These are phyloP conservation scores for Bipolaris sorokiniana DNA, from an alignment of 2,329 filamentous ascomycete species.

Conservation along the genomic window DNA sequence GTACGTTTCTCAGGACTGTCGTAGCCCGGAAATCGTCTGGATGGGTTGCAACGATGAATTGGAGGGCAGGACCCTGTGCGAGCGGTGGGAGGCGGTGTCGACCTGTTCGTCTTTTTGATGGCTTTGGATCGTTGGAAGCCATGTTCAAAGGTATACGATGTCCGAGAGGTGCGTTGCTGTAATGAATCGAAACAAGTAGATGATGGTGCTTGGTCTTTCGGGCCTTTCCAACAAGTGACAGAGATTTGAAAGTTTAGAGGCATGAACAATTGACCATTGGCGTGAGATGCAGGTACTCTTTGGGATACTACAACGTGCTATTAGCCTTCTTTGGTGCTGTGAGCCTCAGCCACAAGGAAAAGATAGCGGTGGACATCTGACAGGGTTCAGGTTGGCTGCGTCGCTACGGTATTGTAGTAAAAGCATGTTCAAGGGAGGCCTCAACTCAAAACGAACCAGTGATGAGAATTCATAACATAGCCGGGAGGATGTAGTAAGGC, in stretches of 20 bases:
- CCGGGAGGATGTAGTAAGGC: slow-evolving; percentile 1
- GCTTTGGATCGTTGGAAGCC: slow-evolving; percentile 30
- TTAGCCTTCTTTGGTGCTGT: slow-evolving; percentile 13
- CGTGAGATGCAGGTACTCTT: slow-evolving; percentile 21
- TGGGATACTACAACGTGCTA: slow-evolving; percentile 4
- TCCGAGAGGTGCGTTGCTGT: not conserved
- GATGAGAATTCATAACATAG: slow-evolving; percentile 7
- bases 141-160: slow-evolving; percentile 14
- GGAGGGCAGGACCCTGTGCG: slow-evolving; percentile 38
- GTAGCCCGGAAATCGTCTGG: slow-evolving; percentile 43
- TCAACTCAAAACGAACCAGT: slow-evolving; percentile 13
- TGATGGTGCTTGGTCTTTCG: slow-evolving; percentile 8
- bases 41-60: slow-evolving; percentile 45
- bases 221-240: slow-evolving; percentile 1
- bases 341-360: slow-evolving; percentile 19
- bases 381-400: slow-evolving; percentile 3
- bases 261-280: slow-evolving; percentile 7
- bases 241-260: slow-evolving; percentile 1
- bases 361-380: slow-evolving; percentile 4
- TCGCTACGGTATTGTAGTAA: not conserved
- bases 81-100: slow-evolving; percentile 43
- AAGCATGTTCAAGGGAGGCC: slow-evolving; percentile 1
- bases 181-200: not conserved
- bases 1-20: slow-evolving; percentile 42
- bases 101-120: slow-evolving; percentile 35